Evolutionary conservation across 345 rosid genomes (phyloP).

Genomic region (Ceriops decandra): DNA sequence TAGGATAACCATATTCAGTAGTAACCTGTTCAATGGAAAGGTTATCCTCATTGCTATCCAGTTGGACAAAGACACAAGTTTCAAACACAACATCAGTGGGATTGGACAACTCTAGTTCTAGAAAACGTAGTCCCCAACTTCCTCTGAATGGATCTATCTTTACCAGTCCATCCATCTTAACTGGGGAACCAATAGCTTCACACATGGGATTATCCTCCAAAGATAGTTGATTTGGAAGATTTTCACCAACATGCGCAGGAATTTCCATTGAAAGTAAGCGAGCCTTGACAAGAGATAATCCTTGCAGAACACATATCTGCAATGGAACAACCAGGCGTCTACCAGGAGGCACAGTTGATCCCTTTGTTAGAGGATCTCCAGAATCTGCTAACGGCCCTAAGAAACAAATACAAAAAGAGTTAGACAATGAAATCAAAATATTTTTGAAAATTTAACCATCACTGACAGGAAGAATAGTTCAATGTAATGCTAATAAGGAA

Average conservation of each 20-base stretch:
- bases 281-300: conserved; percentile 89
- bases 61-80: conserved; percentile 73
- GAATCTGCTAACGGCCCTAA: conserved; percentile 58
- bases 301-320: conserved; percentile 83
- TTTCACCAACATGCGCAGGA: conserved; percentile 80
- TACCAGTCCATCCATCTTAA: conserved; percentile 67
- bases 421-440: background rate
- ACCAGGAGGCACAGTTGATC: conserved; percentile 63
- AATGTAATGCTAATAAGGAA: background rate
- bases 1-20: conserved; percentile 71
- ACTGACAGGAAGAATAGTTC: background rate
- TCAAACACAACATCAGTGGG: conserved; percentile 96
- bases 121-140: conserved; percentile 96
- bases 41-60: conserved; percentile 54
- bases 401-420: conserved; percentile 21
- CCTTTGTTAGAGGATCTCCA: conserved; percentile 44
- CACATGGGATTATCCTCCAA: conserved; percentile 23
- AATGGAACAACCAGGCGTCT: conserved; percentile 88
- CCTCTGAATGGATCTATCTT: conserved; percentile 94
- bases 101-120: conserved; percentile 88
- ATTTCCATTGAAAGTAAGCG: conserved; percentile 98
- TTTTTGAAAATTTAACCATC: too few relatives aligned
- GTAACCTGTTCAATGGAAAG: conserved; percentile 43
- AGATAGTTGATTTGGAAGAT: conserved; percentile 39
- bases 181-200: conserved; percentile 46